Conservation (phyloP, 257 asterid species). For the Scutellaria galericulata region DNA sequence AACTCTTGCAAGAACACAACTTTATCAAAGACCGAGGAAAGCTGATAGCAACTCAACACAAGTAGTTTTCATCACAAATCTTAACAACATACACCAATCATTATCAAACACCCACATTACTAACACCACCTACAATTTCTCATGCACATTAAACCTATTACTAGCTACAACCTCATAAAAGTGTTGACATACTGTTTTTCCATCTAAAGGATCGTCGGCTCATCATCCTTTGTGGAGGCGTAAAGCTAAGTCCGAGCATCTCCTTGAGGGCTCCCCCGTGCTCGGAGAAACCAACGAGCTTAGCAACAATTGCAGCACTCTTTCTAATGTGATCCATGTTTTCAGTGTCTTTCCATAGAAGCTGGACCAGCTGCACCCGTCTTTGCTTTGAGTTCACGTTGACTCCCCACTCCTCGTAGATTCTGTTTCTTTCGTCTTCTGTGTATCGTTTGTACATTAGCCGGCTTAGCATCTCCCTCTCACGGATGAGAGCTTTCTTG, state of each 20-base stretch:
- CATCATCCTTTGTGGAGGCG: constrained; percentile 47
- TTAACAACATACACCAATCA: background rate
- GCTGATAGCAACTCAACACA: constrained; percentile 19
- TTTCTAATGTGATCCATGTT: constrained; percentile 50
- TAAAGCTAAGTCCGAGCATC: constrained; percentile 73
- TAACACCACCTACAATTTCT: background rate
- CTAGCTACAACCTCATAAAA: constrained; percentile 34
- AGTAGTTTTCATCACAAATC: constrained; percentile 22
- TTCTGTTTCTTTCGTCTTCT: constrained; percentile 49
- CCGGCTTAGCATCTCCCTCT: constrained; percentile 65
- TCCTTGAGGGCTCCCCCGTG: constrained; percentile 56
- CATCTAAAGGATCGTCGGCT: constrained; percentile 57
- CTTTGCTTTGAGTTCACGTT: constrained; percentile 55
- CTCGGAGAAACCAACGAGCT: constrained; percentile 63
- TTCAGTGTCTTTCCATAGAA: constrained; percentile 55
- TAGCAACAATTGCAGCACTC: constrained; percentile 66
- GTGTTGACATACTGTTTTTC: constrained; percentile 55
- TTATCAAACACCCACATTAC: constrained; percentile 7
- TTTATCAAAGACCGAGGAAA: background rate
- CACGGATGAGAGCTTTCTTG: constrained; percentile 65
- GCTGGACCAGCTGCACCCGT: constrained; percentile 52
- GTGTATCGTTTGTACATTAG: constrained; percentile 52
- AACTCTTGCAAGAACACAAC: background rate
- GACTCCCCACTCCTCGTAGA: constrained; percentile 65
- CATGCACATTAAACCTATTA: constrained; percentile 3